Evolutionary conservation across 2,329 filamentous ascomycete species (phyloP).

Genomic region (Epichloe sp.): DNA sequence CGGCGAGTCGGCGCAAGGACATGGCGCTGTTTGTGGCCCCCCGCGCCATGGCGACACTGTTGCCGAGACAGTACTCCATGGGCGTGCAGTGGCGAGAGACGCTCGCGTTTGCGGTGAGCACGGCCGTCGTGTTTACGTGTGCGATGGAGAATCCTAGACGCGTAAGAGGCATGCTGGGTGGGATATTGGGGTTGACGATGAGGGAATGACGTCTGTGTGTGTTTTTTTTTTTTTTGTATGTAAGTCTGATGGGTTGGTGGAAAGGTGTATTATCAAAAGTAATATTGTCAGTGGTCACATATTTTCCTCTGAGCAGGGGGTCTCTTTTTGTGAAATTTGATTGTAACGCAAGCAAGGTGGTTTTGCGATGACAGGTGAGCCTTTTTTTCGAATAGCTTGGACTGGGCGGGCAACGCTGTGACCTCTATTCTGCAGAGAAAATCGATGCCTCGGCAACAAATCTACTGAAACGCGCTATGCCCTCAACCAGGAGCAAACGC

Average conservation of each 20-base stretch:
- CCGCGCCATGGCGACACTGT: slow-evolving; percentile 62
- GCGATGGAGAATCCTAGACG: slow-evolving; percentile 46
- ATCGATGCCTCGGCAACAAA: no score
- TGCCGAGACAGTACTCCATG: slow-evolving; percentile 54
- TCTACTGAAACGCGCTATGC: slow-evolving; percentile 8
- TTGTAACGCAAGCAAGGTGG: no score
- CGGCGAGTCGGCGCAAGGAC: slow-evolving; percentile 52
- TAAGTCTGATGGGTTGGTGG: no score
- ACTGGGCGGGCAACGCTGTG: no score
- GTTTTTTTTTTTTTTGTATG: not conserved
- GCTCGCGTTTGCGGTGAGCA: slow-evolving; percentile 51
- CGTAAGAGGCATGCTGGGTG: slow-evolving; percentile 57
- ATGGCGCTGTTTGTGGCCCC: slow-evolving; percentile 72
- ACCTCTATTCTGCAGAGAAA: no score
- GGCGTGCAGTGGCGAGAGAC: slow-evolving; percentile 56
- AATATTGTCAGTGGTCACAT: no score
- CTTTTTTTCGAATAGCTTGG: no score
- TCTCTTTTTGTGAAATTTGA: no score
- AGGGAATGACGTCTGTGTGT: not conserved
- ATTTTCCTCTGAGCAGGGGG: no score
- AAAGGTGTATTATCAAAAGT: not conserved
- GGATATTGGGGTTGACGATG: slow-evolving; percentile 40
- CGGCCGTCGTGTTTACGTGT: slow-evolving; percentile 57
- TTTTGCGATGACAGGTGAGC: no score
- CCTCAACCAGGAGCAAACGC: slow-evolving; percentile 36